phyloP scores from a whole-genome alignment of 164 flowering plant genomes.

The Sedum album region DNA sequence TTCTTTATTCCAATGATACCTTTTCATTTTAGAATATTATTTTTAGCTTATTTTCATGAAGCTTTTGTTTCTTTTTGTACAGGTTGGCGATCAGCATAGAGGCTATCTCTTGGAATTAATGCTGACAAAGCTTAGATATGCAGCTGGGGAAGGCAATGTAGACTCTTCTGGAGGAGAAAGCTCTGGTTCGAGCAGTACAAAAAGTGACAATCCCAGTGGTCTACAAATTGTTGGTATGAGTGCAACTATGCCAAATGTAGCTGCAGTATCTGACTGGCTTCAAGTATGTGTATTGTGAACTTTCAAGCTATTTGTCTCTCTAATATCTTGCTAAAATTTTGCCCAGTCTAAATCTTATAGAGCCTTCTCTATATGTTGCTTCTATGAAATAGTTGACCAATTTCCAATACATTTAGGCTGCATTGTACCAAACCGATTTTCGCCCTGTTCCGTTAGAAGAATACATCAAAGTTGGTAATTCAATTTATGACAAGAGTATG shows the following conservation, averaged over 20 bases:
- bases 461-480: conserved; percentile 74
- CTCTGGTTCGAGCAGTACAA: conserved; percentile 71
- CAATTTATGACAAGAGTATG: conserved; percentile 68
- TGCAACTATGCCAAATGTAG: conserved; percentile 98
- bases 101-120: conserved; percentile 93
- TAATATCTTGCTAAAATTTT: background rate
- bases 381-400: background rate
- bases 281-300: conserved; percentile 43
- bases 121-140: conserved; percentile 96
- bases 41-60: background rate
- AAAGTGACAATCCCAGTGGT: conserved; percentile 63
- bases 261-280: conserved; percentile 97
- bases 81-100: conserved; percentile 92
- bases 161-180: conserved; percentile 75
- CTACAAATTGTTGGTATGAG: conserved; percentile 98
- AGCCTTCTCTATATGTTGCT: background rate
- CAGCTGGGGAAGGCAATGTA: conserved; percentile 77
- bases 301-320: background rate
- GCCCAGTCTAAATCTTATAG: background rate
- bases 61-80: conserved; percentile 12
- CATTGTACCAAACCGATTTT: conserved; percentile 80
- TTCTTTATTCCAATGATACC: background rate
- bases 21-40: conserved; percentile 1
- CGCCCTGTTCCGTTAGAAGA: conserved; percentile 97
- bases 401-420: conserved; percentile 44